Evolutionary conservation across 176 grass and related monocot genomes (phyloP).

Genomic region (Carex parvula): DNA sequence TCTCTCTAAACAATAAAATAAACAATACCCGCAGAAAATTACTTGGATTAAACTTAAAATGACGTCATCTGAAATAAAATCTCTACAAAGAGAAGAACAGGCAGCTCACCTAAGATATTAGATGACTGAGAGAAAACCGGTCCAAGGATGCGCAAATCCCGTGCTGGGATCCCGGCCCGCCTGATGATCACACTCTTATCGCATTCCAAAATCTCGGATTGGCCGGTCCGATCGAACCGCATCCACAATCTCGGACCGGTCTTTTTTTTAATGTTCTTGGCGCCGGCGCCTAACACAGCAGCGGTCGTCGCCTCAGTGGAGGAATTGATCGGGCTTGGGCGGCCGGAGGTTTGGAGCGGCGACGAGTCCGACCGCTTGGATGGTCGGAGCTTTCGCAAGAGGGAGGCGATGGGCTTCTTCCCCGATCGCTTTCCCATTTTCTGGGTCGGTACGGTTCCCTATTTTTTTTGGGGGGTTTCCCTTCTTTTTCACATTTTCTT

Average conservation of each 20-base stretch:
- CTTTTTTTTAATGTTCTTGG: slow-evolving; percentile 76
- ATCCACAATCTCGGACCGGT: slow-evolving; percentile 71
- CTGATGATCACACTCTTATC: slow-evolving; percentile 84
- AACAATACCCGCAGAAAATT: neutral
- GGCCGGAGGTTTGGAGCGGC: slow-evolving; percentile 21
- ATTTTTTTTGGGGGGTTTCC: neutral
- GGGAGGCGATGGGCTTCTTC: slow-evolving; percentile 63
- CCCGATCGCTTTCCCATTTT: slow-evolving; percentile 78
- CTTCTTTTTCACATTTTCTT: slow-evolving; percentile 2
- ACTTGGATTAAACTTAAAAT: neutral
- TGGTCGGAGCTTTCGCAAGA: slow-evolving; percentile 45
- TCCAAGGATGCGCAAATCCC: slow-evolving; percentile 78
- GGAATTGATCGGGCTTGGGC: neutral
- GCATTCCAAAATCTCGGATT: slow-evolving; percentile 73
- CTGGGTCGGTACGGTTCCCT: neutral
- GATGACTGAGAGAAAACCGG: slow-evolving; percentile 96
- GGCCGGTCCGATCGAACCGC: slow-evolving; percentile 60
- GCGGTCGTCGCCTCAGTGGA: neutral
- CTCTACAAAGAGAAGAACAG: slow-evolving; percentile 1
- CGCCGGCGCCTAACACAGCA: neutral
- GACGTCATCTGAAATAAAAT: neutral
- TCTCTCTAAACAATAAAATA: neutral
- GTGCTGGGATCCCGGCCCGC: slow-evolving; percentile 50
- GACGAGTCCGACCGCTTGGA: slow-evolving; percentile 26
- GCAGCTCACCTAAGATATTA: slow-evolving; percentile 76